These are phyloP conservation scores for Pythium rishiriense DNA, from an alignment of 352 stramenopile species.

Conservation along the genomic window DNA sequence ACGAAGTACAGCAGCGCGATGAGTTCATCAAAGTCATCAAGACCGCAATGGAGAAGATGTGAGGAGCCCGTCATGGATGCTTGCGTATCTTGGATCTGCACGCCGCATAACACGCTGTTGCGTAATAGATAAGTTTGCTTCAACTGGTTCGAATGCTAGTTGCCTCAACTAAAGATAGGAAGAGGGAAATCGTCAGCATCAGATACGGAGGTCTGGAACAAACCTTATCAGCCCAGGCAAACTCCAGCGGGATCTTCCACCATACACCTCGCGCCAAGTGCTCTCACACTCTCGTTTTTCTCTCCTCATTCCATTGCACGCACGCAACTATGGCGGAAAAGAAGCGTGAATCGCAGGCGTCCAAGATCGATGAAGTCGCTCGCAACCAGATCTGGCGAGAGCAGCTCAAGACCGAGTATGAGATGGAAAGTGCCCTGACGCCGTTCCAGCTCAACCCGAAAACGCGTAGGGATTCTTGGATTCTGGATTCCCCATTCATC, in stretches of 20 bases:
- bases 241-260: no score
- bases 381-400: conserved; percentile 90
- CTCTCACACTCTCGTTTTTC: no score
- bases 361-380: conserved; percentile 83
- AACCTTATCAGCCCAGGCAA: no score
- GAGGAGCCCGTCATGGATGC: neutral
- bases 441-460: conserved; percentile 86
- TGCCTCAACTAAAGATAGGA: conserved; percentile 2
- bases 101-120: neutral
- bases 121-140: conserved; percentile 7
- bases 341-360: conserved; percentile 72
- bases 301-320: no score
- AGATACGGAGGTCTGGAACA: neutral
- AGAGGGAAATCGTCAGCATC: neutral
- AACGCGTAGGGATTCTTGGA: conserved; percentile 42
- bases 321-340: conserved; percentile 62
- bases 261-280: no score
- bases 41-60: conserved; percentile 81
- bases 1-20: conserved; percentile 86
- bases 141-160: no score
- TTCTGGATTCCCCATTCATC: neutral
- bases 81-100: neutral
- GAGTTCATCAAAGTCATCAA: conserved; percentile 87
- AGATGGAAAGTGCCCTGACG: conserved; percentile 71
- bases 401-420: conserved; percentile 82